phyloP scores from a whole-genome alignment of 2,329 filamentous ascomycete species.

The Claviceps monticola region DNA sequence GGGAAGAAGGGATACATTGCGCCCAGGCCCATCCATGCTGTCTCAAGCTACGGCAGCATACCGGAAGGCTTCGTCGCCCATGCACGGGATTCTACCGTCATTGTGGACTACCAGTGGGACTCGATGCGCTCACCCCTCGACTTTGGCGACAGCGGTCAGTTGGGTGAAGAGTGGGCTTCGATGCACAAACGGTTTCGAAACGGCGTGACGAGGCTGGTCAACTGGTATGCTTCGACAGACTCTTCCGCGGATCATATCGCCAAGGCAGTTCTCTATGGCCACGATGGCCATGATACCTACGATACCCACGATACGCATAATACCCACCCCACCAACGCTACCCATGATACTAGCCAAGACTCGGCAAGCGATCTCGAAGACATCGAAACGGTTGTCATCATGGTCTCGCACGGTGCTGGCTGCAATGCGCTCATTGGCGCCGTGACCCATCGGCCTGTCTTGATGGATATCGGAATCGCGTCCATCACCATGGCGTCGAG shows the following conservation, averaged over 20 bases:
- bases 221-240: slow-evolving; percentile 60
- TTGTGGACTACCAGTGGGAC: slow-evolving; percentile 93
- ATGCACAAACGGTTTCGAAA: slow-evolving; percentile 87
- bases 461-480: slow-evolving; percentile 80
- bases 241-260: slow-evolving; percentile 38
- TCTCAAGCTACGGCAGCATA: slow-evolving; percentile 68
- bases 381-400: slow-evolving; percentile 63
- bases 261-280: slow-evolving; percentile 14
- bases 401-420: slow-evolving; percentile 89
- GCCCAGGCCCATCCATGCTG: slow-evolving; percentile 69
- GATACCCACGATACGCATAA: slow-evolving; percentile 7
- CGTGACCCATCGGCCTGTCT: slow-evolving; percentile 77
- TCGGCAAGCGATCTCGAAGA: slow-evolving; percentile 38
- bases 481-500: slow-evolving; percentile 80
- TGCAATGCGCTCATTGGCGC: slow-evolving; percentile 92
- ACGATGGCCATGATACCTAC: slow-evolving; percentile 7
- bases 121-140: slow-evolving; percentile 64
- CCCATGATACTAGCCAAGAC: slow-evolving; percentile 10
- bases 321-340: too few species aligned
- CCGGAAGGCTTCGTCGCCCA: slow-evolving; percentile 82
- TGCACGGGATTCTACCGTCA: slow-evolving; percentile 71
- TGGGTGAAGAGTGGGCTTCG: slow-evolving; percentile 86
- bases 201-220: slow-evolving; percentile 64
- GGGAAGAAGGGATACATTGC: slow-evolving; percentile 47
- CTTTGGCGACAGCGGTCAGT: slow-evolving; percentile 79